phyloP scores from a whole-genome alignment of 148 eudicot species.

The Cornus controversa region DNA sequence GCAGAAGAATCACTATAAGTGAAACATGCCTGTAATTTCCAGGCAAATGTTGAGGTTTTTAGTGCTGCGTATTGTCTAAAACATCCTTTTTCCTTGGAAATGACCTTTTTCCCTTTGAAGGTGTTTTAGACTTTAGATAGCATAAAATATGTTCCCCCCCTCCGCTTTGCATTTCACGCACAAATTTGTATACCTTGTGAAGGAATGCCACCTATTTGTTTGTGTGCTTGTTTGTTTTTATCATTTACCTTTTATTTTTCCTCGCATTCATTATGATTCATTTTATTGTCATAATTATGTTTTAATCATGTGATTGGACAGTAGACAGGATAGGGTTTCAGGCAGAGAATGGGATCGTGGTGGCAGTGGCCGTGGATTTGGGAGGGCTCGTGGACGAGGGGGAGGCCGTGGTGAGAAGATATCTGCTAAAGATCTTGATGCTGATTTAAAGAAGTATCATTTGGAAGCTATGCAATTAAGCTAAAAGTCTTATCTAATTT shows the following conservation, averaged over 20 bases:
- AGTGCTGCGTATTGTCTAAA: too few relatives aligned
- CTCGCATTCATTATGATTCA: background rate
- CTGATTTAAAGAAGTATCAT: conserved; percentile 32
- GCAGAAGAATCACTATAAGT: background rate
- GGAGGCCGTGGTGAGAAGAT: conserved; percentile 17
- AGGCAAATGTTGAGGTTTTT: too few relatives aligned
- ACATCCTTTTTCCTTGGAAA: too few relatives aligned
- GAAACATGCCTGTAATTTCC: background rate
- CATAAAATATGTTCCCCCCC: background rate
- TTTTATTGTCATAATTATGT: background rate
- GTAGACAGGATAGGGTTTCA: conserved; percentile 25
- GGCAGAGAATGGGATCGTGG: conserved; percentile 31
- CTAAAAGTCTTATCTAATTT: background rate
- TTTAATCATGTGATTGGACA: background rate
- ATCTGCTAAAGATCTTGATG: conserved; percentile 31
- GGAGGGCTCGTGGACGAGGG: conserved; percentile 36
- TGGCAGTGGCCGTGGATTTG: conserved; percentile 18
- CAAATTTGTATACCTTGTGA: background rate
- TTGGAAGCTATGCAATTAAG: conserved; percentile 20
- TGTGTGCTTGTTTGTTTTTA: background rate
- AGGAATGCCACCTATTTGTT: background rate
- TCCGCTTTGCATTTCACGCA: background rate
- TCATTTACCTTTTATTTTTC: too few relatives aligned
- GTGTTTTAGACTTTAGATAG: background rate
- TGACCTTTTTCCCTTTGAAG: background rate